A percentile compares a stretch with the other conserved stretches of the same genome.
Evolutionary conservation across 352 stramenopile genomes (phyloP).

Genomic region (Peronospora tabacina): DNA sequence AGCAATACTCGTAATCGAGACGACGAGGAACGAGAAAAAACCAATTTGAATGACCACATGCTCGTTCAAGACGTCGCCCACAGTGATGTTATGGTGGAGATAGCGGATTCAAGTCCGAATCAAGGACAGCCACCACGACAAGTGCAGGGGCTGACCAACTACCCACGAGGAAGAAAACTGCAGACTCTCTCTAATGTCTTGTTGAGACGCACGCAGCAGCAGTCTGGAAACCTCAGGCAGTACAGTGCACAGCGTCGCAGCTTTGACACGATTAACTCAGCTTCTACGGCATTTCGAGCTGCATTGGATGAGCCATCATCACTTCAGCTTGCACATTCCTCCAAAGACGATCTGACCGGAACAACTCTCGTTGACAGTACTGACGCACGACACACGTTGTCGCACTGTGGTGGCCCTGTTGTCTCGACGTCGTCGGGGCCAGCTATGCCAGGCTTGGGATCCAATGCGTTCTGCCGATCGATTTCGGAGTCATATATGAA

Average conservation of each 20-base stretch:
- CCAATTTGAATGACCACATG: slow-evolving; percentile 7
- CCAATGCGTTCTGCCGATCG: slow-evolving; percentile 30
- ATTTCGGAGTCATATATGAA: slow-evolving; percentile 41
- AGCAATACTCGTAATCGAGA: slow-evolving; percentile 11
- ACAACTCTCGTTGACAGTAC: slow-evolving; percentile 6
- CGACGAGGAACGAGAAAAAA: not conserved
- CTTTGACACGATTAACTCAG: slow-evolving; percentile 15
- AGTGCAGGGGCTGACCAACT: slow-evolving; percentile 17
- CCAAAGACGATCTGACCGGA: slow-evolving; percentile 16
- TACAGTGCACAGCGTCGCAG: slow-evolving; percentile 18
- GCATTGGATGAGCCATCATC: slow-evolving; percentile 16
- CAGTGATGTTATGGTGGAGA: slow-evolving; percentile 11
- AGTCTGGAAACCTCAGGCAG: slow-evolving; percentile 16
- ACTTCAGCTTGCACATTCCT: slow-evolving; percentile 7
- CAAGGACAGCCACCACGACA: slow-evolving; percentile 15
- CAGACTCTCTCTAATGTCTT: slow-evolving; percentile 14
- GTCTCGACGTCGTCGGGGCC: slow-evolving; percentile 30
- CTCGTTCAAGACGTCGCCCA: not conserved
- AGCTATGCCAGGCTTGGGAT: slow-evolving; percentile 16
- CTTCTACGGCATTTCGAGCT: slow-evolving; percentile 15
- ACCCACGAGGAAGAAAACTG: slow-evolving; percentile 24
- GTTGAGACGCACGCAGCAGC: slow-evolving; percentile 17
- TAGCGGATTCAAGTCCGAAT: slow-evolving; percentile 18
- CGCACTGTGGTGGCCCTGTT: slow-evolving; percentile 32
- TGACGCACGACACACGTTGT: slow-evolving; percentile 10